These are phyloP conservation scores for Cryptococcus floricola DNA, from an alignment of 1,284 basidiomycete genomes.

Conservation along the genomic window DNA sequence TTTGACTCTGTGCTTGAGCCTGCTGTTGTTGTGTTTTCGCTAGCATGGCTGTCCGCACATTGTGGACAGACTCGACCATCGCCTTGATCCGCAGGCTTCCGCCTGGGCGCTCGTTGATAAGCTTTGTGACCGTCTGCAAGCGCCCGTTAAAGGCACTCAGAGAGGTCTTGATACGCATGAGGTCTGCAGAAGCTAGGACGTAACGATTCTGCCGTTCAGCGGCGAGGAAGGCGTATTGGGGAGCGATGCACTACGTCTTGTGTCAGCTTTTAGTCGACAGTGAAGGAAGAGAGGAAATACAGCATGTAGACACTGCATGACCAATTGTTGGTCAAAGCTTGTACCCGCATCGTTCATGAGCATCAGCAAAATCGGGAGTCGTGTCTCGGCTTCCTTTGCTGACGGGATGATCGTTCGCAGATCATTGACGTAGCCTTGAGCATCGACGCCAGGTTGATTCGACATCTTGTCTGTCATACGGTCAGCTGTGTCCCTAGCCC, in stretches of 20 bases:
- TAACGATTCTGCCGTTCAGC: slow-evolving; percentile 18
- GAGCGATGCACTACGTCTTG: slow-evolving; percentile 20
- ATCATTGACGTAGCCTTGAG: slow-evolving; percentile 8
- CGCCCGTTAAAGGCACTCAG: too few species aligned
- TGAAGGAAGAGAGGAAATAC: not conserved
- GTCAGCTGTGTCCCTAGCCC: not conserved
- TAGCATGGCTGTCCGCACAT: not conserved
- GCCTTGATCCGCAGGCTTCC: slow-evolving; percentile 3
- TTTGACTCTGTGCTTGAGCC: not conserved
- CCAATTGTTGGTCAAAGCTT: not conserved
- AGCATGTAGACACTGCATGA: not conserved
- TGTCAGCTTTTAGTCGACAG: not conserved
- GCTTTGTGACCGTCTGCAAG: too few species aligned
- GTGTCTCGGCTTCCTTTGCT: slow-evolving; percentile 11
- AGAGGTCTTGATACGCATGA: not conserved
- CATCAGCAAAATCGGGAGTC: slow-evolving; percentile 14
- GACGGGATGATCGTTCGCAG: slow-evolving; percentile 5
- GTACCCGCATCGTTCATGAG: slow-evolving; percentile 9
- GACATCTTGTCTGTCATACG: slow-evolving; percentile 6
- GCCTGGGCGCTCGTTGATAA: slow-evolving; percentile 4
- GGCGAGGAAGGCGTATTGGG: slow-evolving; percentile 14
- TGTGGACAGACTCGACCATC: slow-evolving; percentile 5
- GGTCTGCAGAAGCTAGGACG: slow-evolving; percentile 12
- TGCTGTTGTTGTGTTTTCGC: not conserved
- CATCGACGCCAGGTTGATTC: slow-evolving; percentile 2